phyloP scores from a whole-genome alignment of 108 stramenopile genomes.

The Skeletonema potamos region DNA sequence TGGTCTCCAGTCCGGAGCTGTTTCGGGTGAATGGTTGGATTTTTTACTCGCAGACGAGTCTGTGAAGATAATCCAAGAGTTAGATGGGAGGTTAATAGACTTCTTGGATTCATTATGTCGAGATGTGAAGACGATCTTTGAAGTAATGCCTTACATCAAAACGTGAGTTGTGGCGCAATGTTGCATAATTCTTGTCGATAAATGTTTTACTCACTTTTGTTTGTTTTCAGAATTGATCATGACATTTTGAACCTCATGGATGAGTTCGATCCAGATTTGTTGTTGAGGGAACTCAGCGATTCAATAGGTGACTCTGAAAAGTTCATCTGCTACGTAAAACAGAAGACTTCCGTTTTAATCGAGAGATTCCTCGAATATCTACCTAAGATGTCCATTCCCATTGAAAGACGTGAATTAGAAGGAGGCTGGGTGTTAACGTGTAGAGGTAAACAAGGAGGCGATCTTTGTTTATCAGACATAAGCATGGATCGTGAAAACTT shows the following conservation, averaged over 20 bases:
- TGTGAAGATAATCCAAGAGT: slow-evolving; percentile 73
- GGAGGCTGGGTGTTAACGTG: slow-evolving; percentile 89
- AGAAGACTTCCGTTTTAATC: slow-evolving; percentile 69
- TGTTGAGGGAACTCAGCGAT: slow-evolving; percentile 71
- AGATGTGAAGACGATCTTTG: slow-evolving; percentile 78
- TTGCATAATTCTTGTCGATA: not conserved
- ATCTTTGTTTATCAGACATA: slow-evolving; percentile 80
- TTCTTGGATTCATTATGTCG: slow-evolving; percentile 69
- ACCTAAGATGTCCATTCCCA: slow-evolving; percentile 86
- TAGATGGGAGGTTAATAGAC: slow-evolving; percentile 75
- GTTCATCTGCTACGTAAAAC: slow-evolving; percentile 62
- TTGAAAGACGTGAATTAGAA: slow-evolving; percentile 77
- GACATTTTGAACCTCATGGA: slow-evolving; percentile 87
- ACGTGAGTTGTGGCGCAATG: slow-evolving; percentile 54
- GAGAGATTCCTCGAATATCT: slow-evolving; percentile 86
- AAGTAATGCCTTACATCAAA: slow-evolving; percentile 79
- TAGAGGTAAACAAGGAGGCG: slow-evolving; percentile 72
- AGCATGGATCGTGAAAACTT: slow-evolving; percentile 73
- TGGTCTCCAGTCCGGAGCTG: slow-evolving; percentile 51
- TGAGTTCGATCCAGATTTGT: slow-evolving; percentile 71
- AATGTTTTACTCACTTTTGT: not conserved
- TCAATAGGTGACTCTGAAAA: slow-evolving; percentile 67
- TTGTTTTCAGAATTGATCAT: slow-evolving; percentile 68
- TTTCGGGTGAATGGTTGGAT: slow-evolving; percentile 79
- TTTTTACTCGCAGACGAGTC: slow-evolving; percentile 81